Evolutionary conservation across 108 stramenopile genomes (phyloP), one percentile per base, ranked within the genome.

Genomic region (Fragilaria crotonensis): DNA sequence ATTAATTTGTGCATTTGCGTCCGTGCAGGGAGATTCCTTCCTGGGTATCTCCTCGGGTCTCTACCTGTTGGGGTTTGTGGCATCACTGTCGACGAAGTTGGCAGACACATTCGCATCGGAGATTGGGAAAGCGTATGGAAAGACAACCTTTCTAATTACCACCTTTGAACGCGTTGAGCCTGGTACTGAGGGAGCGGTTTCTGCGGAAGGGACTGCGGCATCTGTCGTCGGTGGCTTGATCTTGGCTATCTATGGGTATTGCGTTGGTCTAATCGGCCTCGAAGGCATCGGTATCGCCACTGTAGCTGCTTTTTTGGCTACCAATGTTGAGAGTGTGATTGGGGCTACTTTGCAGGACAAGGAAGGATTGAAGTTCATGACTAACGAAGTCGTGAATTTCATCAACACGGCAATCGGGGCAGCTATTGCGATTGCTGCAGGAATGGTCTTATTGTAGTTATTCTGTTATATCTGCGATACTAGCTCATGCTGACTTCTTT

Each of bases 21-120:
- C 87, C 0, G 70, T 67, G 7, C 73, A 66, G 52, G 77, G 75
- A 0, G 32, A 47, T 28, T 21, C 41, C 1, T 85, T 87, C 54
- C 56, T 77, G 1, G 81, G 84, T 4, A 64, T 93, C 49, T 52
- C 74, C 27, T 76, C 71, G 0, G 70, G 76, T 50, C 59, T 91
- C 0, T 92, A 77, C 60, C 23, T 78, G 2, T 55, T 96, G 47
- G 96, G 79, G 0, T 98, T 80, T 62, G 94, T 96, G 0, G 81
- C 95, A 2, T 83, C 91, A 5, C 57, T 96, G 19, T 87, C 95
- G 0, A 96, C 97, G 9, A 98, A 98, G 60, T 67, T 98, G 25
- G 75, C 93, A 0, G 97, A 98, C 68, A 98, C 97, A 0, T 94
- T 96, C 67, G 95, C 94, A n/a, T 89, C 87, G 5, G 95, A 98